Evolutionary conservation across 2,329 filamentous ascomycete genomes (phyloP).

Genomic region (Exophiala xenobiotica): DNA sequence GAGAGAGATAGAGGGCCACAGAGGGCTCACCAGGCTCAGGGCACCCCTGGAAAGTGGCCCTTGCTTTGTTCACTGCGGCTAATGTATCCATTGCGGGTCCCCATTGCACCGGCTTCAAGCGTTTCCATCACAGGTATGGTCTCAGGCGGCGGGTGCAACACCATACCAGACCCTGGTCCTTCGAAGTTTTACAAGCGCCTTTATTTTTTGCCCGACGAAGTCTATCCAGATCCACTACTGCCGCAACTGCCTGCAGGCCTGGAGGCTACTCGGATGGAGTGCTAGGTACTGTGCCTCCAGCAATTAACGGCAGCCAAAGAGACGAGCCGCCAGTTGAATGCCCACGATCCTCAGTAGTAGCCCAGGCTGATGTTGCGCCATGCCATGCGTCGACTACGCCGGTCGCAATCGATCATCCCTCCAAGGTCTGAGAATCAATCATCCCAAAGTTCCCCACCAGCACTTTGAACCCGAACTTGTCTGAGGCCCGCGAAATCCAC

Average conservation of each 20-base stretch:
- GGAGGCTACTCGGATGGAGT: neutral
- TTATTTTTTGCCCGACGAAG: neutral
- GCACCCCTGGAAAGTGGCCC: neutral
- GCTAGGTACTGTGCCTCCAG: neutral
- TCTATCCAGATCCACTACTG: conserved; percentile 5
- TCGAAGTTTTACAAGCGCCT: neutral
- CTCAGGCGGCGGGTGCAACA: conserved; percentile 24
- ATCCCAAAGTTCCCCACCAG: conserved; percentile 11
- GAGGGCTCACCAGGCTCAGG: no score
- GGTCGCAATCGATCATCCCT: conserved; percentile 22
- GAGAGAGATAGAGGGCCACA: no score
- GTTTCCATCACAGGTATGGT: conserved; percentile 18
- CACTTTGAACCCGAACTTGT: conserved; percentile 4
- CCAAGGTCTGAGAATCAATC: conserved; percentile 8
- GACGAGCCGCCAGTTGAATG: conserved; percentile 3
- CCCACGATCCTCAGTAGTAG: neutral
- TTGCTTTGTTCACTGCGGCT: conserved; percentile 7
- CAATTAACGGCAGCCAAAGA: conserved; percentile 1
- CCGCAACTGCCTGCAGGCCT: no score
- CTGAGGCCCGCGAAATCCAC: conserved; percentile 1
- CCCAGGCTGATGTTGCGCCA: conserved; percentile 19
- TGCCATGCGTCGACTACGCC: conserved; percentile 21
- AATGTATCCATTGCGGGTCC: conserved; percentile 1
- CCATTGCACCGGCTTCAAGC: conserved; percentile 8
- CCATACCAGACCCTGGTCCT: conserved; percentile 17